Conservation (phyloP, 2,329 filamentous ascomycete species). For the Fusarium drepaniforme region DNA sequence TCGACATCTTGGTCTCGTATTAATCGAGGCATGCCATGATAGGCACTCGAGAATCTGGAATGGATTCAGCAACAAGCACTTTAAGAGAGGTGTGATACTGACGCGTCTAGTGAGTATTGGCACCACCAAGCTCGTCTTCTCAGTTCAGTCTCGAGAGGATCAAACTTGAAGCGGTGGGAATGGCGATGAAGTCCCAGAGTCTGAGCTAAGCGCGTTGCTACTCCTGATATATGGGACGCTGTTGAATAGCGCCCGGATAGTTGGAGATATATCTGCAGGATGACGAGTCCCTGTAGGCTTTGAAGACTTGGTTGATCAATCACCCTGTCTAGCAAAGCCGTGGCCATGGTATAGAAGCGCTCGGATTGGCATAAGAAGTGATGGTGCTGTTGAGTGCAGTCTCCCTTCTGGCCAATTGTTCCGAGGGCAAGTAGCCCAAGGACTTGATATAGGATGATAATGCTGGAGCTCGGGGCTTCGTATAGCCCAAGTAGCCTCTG, state of each 20-base stretch:
- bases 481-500: background rate
- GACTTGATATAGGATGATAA: constrained; percentile 28
- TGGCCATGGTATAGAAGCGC: constrained; percentile 29
- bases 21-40: constrained; percentile 43
- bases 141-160: constrained; percentile 42
- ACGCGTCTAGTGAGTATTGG: constrained; percentile 43
- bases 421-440: constrained; percentile 38
- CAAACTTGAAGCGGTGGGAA: constrained; percentile 43
- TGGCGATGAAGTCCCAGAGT: constrained; percentile 42
- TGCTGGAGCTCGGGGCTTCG: background rate
- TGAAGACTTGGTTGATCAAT: constrained; percentile 31
- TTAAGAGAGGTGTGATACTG: background rate
- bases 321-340: constrained; percentile 26
- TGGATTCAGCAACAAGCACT: background rate
- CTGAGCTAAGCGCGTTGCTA: constrained; percentile 42
- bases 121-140: constrained; percentile 44
- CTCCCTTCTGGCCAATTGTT: constrained; percentile 23
- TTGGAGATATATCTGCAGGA: constrained; percentile 41
- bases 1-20: constrained; percentile 45
- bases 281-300: constrained; percentile 38
- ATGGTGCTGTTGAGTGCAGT: constrained; percentile 17
- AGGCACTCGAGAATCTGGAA: constrained; percentile 39
- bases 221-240: constrained; percentile 39
- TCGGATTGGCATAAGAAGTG: constrained; percentile 42
- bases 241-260: constrained; percentile 35